These are phyloP conservation scores for Lactarius evosmus DNA, from an alignment of 768 basidiomycete genomes.

Conservation along the genomic window DNA sequence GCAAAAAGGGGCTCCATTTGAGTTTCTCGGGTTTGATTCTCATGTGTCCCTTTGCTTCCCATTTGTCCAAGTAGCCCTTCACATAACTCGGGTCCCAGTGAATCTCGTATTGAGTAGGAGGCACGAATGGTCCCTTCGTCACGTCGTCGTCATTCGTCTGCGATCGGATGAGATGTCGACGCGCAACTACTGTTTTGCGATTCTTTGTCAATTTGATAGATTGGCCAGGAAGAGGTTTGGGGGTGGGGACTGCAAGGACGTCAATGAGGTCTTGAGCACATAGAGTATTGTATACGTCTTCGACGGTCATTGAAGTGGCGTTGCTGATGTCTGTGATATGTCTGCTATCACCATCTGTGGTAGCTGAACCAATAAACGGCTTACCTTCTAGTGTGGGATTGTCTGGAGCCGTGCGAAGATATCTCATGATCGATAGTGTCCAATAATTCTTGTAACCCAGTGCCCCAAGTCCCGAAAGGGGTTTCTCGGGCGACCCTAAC, in stretches of 20 bases:
- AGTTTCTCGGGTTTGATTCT: conserved; percentile 76
- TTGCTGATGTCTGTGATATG: conserved; percentile 65
- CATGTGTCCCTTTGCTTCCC: conserved; percentile 78
- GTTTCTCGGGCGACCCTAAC: conserved; percentile 92
- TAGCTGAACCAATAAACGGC: conserved; percentile 29
- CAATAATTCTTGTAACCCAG: conserved; percentile 96
- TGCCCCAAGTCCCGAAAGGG: conserved; percentile 87
- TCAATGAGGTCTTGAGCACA: conserved; percentile 72
- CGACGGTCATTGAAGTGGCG: conserved; percentile 86
- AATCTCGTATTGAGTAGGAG: conserved; percentile 71
- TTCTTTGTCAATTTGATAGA: conserved; percentile 72
- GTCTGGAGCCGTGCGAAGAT: conserved; percentile 57
- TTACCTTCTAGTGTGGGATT: conserved; percentile 73
- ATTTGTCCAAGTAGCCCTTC: conserved; percentile 57
- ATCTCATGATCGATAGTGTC: conserved; percentile 84
- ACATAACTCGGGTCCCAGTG: conserved; percentile 69
- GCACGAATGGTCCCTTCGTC: conserved; percentile 52
- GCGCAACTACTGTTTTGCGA: conserved; percentile 59
- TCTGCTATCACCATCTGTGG: conserved; percentile 27
- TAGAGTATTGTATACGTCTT: conserved; percentile 80
- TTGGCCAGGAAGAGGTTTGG: conserved; percentile 71
- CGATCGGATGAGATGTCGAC: conserved; percentile 57
- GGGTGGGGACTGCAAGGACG: conserved; percentile 46
- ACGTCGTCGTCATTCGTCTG: conserved; percentile 49
- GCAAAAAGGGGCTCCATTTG: conserved; percentile 92